Percentiles rank a stretch among this genome's conserved stretches.
phyloP scores from a whole-genome alignment of 164 flowering plant genomes.

The Tetrastigma voinierianum region DNA sequence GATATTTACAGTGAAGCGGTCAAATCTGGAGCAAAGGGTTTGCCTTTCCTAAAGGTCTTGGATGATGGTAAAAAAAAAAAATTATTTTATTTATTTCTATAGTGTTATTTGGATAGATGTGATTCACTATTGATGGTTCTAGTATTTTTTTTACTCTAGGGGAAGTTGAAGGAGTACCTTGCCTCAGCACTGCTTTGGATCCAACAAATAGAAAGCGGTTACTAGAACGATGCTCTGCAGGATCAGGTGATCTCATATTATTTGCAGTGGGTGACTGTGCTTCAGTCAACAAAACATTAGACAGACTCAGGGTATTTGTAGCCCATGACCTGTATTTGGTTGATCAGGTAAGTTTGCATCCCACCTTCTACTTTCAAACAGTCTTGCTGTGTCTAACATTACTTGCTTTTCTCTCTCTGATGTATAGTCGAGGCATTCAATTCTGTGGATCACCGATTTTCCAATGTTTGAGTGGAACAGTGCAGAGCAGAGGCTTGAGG shows the following conservation, averaged over 20 bases:
- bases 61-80: conserved; percentile 49
- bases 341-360: conserved; percentile 62
- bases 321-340: conserved; percentile 72
- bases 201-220: conserved; percentile 43
- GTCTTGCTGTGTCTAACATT: not conserved
- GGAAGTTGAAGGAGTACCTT: conserved; percentile 72
- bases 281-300: conserved; percentile 80
- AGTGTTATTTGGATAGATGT: not conserved
- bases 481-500: conserved; percentile 91
- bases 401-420: not conserved
- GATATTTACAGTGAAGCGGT: conserved; percentile 78
- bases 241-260: conserved; percentile 82
- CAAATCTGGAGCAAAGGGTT: conserved; percentile 93
- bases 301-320: conserved; percentile 64
- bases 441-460: conserved; percentile 94
- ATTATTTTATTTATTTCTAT: not conserved
- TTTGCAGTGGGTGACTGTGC: conserved; percentile 74
- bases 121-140: conserved; percentile 8
- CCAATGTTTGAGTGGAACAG: conserved; percentile 99
- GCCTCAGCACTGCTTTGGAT: conserved; percentile 69
- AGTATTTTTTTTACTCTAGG: conserved; percentile 29
- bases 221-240: conserved; percentile 54
- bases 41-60: conserved; percentile 85
- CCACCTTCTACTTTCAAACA: not conserved
- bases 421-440: conserved; percentile 72